phyloP scores from a whole-genome alignment of 1,284 basidiomycete species.

The Xerocomus nothofagi region DNA sequence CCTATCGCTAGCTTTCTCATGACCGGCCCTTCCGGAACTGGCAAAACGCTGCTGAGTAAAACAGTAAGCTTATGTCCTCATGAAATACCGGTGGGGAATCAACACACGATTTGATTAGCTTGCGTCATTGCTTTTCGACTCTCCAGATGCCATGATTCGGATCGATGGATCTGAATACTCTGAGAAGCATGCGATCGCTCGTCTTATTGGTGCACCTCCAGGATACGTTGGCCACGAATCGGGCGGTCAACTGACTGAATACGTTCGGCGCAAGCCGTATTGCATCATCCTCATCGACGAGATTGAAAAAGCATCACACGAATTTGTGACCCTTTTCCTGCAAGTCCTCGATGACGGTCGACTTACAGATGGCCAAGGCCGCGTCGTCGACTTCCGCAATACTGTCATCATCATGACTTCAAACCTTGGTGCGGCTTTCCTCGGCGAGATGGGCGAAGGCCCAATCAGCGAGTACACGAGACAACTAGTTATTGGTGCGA shows the following conservation, averaged over 20 bases:
- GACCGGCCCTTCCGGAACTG: slow-evolving; percentile 90
- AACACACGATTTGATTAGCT: slow-evolving; percentile 48
- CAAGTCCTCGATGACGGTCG: slow-evolving; percentile 97
- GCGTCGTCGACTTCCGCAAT: slow-evolving; percentile 78
- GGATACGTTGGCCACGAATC: slow-evolving; percentile 93
- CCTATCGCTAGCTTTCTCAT: slow-evolving; percentile 95
- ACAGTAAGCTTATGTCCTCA: slow-evolving; percentile 55
- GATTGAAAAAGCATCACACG: slow-evolving; percentile 88
- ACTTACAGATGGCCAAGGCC: slow-evolving; percentile 86
- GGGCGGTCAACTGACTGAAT: slow-evolving; percentile 91
- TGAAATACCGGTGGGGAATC: background rate
- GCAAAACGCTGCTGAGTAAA: slow-evolving; percentile 88
- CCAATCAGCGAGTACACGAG: slow-evolving; percentile 65
- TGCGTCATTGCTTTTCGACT: slow-evolving; percentile 86
- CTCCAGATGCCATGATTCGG: slow-evolving; percentile 87
- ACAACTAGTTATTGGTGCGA: slow-evolving; percentile 73
- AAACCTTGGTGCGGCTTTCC: slow-evolving; percentile 80
- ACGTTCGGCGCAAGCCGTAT: slow-evolving; percentile 86
- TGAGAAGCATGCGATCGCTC: slow-evolving; percentile 89
- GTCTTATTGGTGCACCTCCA: slow-evolving; percentile 87
- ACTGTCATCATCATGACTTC: slow-evolving; percentile 95
- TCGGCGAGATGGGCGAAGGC: slow-evolving; percentile 78
- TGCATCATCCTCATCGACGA: slow-evolving; percentile 81
- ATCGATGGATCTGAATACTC: slow-evolving; percentile 93
- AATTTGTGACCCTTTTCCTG: slow-evolving; percentile 90